Evolutionary conservation across 768 basidiomycete genomes (phyloP), one percentile per base, ranked within the genome.

Genomic region (Cyathus striatus): DNA sequence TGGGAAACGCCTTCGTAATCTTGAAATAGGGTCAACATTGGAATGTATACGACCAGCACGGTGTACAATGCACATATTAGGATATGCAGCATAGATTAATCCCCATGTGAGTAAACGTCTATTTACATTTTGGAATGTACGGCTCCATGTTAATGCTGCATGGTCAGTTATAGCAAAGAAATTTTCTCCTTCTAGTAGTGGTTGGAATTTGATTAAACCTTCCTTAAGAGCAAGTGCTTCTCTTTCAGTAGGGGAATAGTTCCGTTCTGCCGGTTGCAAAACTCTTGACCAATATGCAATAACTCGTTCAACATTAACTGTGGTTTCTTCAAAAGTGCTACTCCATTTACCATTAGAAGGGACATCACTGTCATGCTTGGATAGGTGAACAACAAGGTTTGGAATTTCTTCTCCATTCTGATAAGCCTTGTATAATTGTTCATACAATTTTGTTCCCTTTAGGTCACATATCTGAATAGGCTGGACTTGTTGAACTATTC

Each of bases 31-130:
- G n/a, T n/a, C n/a, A n/a, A n/a, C n/a, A n/a, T n/a, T n/a, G n/a
- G n/a, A n/a, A n/a, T 70, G 67, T 0, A 65, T 60, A 2, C 60
- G 36, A 3, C 68, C 68, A 0, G 68, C 58, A 5, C 64, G 57
- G 38, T 71, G 69, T 6, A 69, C 49, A 22, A 70, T 69, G n/a
- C 52, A 38, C 12, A 70, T 21, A 1, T 45, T 40, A 0, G 64
- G 68, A 47, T 58, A 71, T 3, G 67, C 66, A 7, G 66, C 34
- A 32, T 64, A 66, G 0, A 65, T 53, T 4, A 53, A 41, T 32
- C 65, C 66, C 65, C 64, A 70, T 3, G 63, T 58, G 1, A 59
- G 42, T 13, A 70, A 47, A n/a, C 61, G 46, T 17, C 62, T n/a
- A n/a, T n/a, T n/a, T n/a, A n/a, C n/a, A n/a, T n/a, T n/a, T n/a